Evolutionary conservation across 2,329 filamentous ascomycete species (phyloP).

Genomic region (Ceratocystis eucalypticola): DNA sequence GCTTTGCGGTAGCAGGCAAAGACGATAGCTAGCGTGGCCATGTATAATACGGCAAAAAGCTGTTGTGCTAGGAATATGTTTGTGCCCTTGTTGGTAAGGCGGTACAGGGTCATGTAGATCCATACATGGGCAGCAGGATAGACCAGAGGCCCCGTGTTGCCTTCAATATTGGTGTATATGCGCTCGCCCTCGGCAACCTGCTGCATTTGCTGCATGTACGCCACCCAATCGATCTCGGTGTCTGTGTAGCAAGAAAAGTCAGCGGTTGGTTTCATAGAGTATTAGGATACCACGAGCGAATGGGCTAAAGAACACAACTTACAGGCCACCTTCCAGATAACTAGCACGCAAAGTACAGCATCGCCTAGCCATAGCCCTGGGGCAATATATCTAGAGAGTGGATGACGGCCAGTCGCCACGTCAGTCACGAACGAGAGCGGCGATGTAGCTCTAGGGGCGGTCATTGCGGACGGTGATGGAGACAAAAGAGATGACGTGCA

Average conservation of each 20-base stretch:
- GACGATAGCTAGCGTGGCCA: slow-evolving; percentile 60
- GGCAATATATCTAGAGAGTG: slow-evolving; percentile 37
- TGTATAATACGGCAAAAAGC: slow-evolving; percentile 68
- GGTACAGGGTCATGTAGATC: slow-evolving; percentile 69
- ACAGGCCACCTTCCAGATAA: slow-evolving; percentile 80
- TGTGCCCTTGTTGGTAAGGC: slow-evolving; percentile 59
- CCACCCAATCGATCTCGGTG: slow-evolving; percentile 94
- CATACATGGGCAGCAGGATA: slow-evolving; percentile 93
- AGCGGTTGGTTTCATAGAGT: background rate
- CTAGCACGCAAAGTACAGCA: slow-evolving; percentile 53
- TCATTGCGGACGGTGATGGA: background rate
- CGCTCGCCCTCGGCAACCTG: slow-evolving; percentile 73
- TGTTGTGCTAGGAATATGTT: slow-evolving; percentile 72
- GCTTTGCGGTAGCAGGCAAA: slow-evolving; percentile 70
- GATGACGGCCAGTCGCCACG: slow-evolving; percentile 36
- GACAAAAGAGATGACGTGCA: background rate
- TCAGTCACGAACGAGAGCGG: slow-evolving; percentile 27
- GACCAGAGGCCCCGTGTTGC: slow-evolving; percentile 82
- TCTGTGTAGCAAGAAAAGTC: slow-evolving; percentile 35
- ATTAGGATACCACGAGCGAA: background rate
- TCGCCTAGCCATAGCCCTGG: slow-evolving; percentile 57
- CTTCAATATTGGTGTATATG: slow-evolving; percentile 74
- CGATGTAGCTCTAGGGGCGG: background rate
- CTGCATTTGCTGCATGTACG: slow-evolving; percentile 88
- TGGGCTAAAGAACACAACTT: slow-evolving; percentile 26